Conservation (phyloP, 345 rosid species). For the Luvunga scandens region DNA sequence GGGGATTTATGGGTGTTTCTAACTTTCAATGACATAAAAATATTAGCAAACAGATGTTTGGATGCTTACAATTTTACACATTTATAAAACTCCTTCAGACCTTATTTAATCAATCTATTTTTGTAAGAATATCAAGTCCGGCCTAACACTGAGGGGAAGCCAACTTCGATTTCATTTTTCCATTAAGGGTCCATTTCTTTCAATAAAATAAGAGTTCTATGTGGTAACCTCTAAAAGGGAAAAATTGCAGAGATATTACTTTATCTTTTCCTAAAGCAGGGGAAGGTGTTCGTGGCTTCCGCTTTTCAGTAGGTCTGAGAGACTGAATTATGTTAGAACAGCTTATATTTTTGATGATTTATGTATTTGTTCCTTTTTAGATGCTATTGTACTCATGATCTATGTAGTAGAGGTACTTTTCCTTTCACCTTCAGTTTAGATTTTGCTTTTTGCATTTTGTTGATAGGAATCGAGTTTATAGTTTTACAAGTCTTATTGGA, state of each 20-base stretch:
- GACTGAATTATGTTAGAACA: background rate
- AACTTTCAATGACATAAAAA: background rate
- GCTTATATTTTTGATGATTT: background rate
- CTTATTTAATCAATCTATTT: background rate
- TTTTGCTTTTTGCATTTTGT: background rate
- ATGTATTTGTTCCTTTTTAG: background rate
- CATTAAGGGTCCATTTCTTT: background rate
- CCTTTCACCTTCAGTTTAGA: background rate
- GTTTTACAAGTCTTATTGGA: background rate
- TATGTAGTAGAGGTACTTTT: background rate
- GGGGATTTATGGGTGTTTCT: background rate
- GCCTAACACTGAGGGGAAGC: background rate
- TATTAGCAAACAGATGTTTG: background rate
- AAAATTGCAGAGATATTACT: background rate
- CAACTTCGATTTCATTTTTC: background rate
- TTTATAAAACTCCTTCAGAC: background rate
- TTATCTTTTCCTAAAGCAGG: background rate
- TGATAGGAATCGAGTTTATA: background rate
- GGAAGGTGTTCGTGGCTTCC: background rate
- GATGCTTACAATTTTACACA: background rate
- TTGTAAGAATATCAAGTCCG: background rate
- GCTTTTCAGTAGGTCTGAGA: background rate
- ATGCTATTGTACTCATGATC: background rate
- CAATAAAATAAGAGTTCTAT: background rate
- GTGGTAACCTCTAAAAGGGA: background rate